Evolutionary conservation across 352 stramenopile species (phyloP).

Genomic region (Halophytophthora polymorphica): DNA sequence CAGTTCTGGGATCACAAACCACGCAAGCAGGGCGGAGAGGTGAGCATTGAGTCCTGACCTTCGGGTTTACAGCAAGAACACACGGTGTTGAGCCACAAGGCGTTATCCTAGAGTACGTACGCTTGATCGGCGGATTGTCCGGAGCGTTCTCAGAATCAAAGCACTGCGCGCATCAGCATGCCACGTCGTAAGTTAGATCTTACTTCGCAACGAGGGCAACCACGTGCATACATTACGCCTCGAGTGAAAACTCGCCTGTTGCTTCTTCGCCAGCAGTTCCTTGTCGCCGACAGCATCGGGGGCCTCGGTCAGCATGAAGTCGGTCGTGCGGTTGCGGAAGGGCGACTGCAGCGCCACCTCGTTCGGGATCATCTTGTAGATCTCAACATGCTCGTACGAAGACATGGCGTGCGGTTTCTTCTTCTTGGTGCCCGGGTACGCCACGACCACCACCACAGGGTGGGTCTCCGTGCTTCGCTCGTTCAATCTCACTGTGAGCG

Average conservation of each 20-base stretch:
- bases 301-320: slow-evolving; percentile 34
- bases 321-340: slow-evolving; percentile 47
- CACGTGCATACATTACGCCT: background rate
- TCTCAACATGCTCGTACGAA: slow-evolving; percentile 73
- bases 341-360: slow-evolving; percentile 48
- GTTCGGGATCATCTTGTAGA: slow-evolving; percentile 81
- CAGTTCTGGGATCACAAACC: slow-evolving; percentile 11
- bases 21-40: background rate
- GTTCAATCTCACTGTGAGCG: slow-evolving; percentile 38
- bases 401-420: slow-evolving; percentile 41
- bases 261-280: slow-evolving; percentile 18
- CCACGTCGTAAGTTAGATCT: background rate
- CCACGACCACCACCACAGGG: slow-evolving; percentile 40
- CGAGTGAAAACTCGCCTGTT: slow-evolving; percentile 13
- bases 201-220: background rate
- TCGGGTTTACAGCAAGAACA: background rate
- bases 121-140: slow-evolving; percentile 15
- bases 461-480: slow-evolving; percentile 23
- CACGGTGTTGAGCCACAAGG: background rate
- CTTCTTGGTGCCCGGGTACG: slow-evolving; percentile 69
- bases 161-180: background rate
- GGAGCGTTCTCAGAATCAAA: slow-evolving; percentile 12
- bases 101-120: slow-evolving; percentile 9
- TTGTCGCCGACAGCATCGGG: slow-evolving; percentile 20
- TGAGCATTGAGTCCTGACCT: background rate